Evolutionary conservation across 139 green algal genomes (phyloP), one percentile per base, ranked within the genome.

Genomic region (Zygnema circumcarinatum): DNA sequence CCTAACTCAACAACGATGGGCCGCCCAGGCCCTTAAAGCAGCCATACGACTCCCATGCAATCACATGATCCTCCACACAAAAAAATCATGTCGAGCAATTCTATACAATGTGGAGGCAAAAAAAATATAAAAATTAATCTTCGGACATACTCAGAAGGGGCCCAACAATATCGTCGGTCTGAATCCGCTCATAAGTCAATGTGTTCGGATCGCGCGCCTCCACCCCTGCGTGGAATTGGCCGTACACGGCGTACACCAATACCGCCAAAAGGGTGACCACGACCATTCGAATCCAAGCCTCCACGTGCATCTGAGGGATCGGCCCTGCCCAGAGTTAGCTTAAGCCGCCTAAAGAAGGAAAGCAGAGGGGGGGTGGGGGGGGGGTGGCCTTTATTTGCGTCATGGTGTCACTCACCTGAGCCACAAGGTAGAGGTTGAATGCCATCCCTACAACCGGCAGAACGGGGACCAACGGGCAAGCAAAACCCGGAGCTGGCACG

Each of bases 381-480:
- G 29, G 56, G 29, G 29, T 72, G 29, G 29, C 56, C 29, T 72
- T 29, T 29, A 72, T 29, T 72, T 29, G 29, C 29, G 56, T 29
- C 29, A 72, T 29, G 29, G 29, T 29, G 29, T 35, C 7, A 84
- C n/a, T 33, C 21, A 88, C 82, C 76, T 89, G 84, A 32, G 84
- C 84, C 32, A 89, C 54, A 20, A 89, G 40, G 41, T 89, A 89
- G 35, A 90, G 39, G 40, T 89, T 89, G 0, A 89, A 39, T 2
- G 36, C 47, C 20, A 89, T 90, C 1, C 84, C 84, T 21, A 88
- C 22, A 40, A 89, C 31, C 1, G 84, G 84, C 33, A 89, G 33
- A 39, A 38, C 53, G 0, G 84, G 84, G 36, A 89, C 79, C 76
- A 56, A 81, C 2, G 84, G 84, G 38, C 84, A 89, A 41, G 84